Conservation (phyloP, 371 early-diverging fungal genomes). For the Smittium mucronatum region DNA sequence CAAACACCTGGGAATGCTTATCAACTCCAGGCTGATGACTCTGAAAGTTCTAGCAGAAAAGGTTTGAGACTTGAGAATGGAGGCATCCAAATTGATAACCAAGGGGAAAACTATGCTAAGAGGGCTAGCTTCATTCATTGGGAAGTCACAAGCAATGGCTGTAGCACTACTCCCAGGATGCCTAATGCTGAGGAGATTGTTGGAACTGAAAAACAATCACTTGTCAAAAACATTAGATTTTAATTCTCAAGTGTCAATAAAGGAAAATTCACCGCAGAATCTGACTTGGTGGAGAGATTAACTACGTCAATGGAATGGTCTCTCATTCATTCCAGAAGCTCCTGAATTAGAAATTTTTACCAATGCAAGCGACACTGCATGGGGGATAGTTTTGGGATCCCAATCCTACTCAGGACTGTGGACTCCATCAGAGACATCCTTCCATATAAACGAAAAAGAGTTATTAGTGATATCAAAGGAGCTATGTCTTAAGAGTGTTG, state of each 20-base stretch:
- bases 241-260: not conserved
- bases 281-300: constrained; percentile 2
- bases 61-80: not conserved
- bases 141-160: constrained; percentile 7
- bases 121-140: constrained; percentile 14
- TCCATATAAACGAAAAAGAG: not conserved
- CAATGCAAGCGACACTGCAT: constrained; percentile 8
- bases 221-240: not conserved
- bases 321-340: not conserved
- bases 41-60: not conserved
- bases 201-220: not conserved
- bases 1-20: constrained; percentile 28
- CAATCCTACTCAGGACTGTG: not conserved
- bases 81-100: not conserved
- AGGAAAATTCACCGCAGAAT: constrained; percentile 5
- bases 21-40: constrained; percentile 19
- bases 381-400: constrained; percentile 1
- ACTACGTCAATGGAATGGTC: not conserved
- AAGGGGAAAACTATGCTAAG: constrained; percentile 3
- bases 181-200: constrained; percentile 5
- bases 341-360: not conserved
- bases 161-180: not conserved
- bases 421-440: not conserved
- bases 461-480: not conserved
- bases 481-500: not conserved